Evolutionary conservation across 768 basidiomycete species (phyloP).

Genomic region (Leccinum disarticulatum): DNA sequence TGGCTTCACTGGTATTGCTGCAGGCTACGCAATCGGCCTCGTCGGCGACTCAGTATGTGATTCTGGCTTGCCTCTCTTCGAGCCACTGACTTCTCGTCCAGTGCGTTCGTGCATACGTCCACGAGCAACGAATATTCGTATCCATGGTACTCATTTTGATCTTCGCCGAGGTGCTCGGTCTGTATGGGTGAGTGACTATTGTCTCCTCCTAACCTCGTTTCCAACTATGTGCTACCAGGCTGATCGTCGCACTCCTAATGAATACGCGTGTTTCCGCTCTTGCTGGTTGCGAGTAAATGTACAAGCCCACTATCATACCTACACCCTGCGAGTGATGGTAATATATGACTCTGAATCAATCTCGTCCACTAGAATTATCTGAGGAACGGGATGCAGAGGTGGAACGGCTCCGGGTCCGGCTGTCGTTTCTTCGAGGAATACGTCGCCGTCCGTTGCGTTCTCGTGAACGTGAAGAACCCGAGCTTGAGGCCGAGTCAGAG

Average conservation of each 20-base stretch:
- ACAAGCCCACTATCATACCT: slow-evolving; percentile 14
- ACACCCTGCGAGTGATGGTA: slow-evolving; percentile 8
- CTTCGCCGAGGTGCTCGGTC: slow-evolving; percentile 86
- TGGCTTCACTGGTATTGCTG: slow-evolving; percentile 87
- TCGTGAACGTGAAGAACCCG: slow-evolving; percentile 46
- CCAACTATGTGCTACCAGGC: slow-evolving; percentile 36
- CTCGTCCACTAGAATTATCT: slow-evolving; percentile 10
- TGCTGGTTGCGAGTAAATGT: slow-evolving; percentile 20
- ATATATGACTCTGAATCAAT: slow-evolving; percentile 15
- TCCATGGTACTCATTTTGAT: slow-evolving; percentile 96
- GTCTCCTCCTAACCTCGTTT: background rate
- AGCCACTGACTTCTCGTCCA: slow-evolving; percentile 30
- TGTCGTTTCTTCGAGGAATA: slow-evolving; percentile 28
- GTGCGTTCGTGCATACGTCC: slow-evolving; percentile 90
- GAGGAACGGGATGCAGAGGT: slow-evolving; percentile 20
- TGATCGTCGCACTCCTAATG: slow-evolving; percentile 90
- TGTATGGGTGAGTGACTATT: slow-evolving; percentile 65
- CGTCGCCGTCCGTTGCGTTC: slow-evolving; percentile 43
- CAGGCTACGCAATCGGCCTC: slow-evolving; percentile 92
- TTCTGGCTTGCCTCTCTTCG: background rate
- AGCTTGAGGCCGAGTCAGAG: slow-evolving; percentile 41
- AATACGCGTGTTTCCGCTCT: slow-evolving; percentile 68
- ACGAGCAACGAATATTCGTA: slow-evolving; percentile 90
- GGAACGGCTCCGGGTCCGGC: slow-evolving; percentile 26
- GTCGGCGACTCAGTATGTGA: slow-evolving; percentile 87